These are phyloP conservation scores for Phyllostachys edulis DNA, from an alignment of 176 grass and related monocot genomes.

Conservation along the genomic window DNA sequence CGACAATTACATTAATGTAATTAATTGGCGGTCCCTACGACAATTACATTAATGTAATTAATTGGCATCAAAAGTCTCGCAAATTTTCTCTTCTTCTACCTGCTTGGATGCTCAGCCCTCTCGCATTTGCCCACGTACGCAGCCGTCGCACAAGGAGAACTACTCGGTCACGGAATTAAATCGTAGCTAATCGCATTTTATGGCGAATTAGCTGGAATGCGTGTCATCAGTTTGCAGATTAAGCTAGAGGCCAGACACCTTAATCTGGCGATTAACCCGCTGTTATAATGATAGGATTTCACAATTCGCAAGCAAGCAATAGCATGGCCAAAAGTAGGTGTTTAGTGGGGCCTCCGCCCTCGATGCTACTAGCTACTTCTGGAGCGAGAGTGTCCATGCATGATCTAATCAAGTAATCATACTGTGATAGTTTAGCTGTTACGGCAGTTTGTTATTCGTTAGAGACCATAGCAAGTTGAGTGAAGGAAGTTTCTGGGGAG, in stretches of 20 bases:
- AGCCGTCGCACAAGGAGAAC: neutral
- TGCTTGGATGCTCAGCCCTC: neutral
- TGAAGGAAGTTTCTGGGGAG: too few species aligned
- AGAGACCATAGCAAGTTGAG: neutral
- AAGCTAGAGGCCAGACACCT: too few species aligned
- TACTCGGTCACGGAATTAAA: neutral
- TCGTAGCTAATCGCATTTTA: neutral
- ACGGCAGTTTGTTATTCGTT: neutral
- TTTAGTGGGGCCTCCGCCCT: neutral
- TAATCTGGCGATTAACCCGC: too few species aligned
- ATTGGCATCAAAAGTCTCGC: neutral
- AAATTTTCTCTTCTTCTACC: neutral
- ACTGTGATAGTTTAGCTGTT: neutral
- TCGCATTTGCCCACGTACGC: neutral
- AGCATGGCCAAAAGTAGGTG: neutral
- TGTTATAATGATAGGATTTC: too few species aligned
- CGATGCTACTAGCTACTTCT: neutral
- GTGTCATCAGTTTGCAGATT: neutral
- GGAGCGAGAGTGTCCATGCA: neutral
- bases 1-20: too few species aligned
- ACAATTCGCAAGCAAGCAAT: neutral
- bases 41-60: too few species aligned
- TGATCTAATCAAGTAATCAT: neutral
- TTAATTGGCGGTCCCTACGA: too few species aligned
- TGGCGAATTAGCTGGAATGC: neutral